Conservation (phyloP, 164 flowering plant species). For the Macadamia integrifolia region DNA sequence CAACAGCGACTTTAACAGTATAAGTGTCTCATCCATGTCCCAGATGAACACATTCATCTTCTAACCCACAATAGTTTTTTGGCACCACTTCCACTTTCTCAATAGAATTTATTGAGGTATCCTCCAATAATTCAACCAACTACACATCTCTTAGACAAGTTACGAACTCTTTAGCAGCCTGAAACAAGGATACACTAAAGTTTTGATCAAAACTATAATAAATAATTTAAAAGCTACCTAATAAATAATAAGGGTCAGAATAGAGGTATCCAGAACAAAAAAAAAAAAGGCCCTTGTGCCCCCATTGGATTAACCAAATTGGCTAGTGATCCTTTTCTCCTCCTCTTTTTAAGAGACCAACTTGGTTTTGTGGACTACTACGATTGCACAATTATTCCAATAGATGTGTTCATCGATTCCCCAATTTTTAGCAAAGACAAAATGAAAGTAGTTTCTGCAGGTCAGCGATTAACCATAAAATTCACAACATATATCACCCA, state of each 20-base stretch:
- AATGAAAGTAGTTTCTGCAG: too few relatives aligned
- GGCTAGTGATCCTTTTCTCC: too few relatives aligned
- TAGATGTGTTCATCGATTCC: too few relatives aligned
- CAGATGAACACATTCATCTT: constrained; percentile 64
- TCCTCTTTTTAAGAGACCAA: too few relatives aligned
- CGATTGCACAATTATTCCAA: too few relatives aligned
- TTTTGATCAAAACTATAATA: neutral
- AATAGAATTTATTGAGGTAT: constrained; percentile 9
- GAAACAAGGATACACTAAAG: constrained; percentile 6
- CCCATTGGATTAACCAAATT: too few relatives aligned
- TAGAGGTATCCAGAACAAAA: too few relatives aligned
- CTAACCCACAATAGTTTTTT: constrained; percentile 20
- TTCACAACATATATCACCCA: too few relatives aligned
- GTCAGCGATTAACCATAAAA: too few relatives aligned
- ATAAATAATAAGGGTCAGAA: neutral
- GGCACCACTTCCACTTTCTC: neutral
- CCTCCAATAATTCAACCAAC: constrained; percentile 18
- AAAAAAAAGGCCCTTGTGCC: too few relatives aligned
- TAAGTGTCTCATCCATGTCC: constrained; percentile 99
- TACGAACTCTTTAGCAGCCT: constrained; percentile 10
- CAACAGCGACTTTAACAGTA: constrained; percentile 49
- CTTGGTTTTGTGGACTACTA: too few relatives aligned
- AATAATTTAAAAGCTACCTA: neutral
- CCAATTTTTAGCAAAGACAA: too few relatives aligned
- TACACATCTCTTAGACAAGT: constrained; percentile 3